Conservation (phyloP, 768 basidiomycete genomes). For the Russula vinacea region DNA sequence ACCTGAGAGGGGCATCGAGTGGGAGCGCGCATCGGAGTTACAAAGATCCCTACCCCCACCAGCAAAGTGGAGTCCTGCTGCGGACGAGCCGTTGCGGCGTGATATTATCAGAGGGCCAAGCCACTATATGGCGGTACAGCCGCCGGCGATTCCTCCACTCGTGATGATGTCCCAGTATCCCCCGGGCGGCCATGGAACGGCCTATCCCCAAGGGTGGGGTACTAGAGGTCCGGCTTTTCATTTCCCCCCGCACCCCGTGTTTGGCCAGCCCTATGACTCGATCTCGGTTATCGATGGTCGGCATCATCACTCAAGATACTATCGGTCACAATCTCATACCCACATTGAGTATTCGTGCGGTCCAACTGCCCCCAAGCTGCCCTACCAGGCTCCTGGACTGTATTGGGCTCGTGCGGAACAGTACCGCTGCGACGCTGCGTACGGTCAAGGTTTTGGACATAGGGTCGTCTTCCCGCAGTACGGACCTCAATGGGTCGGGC, state of each 20-base stretch:
- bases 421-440: slow-evolving; percentile 41
- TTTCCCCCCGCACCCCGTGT: slow-evolving; percentile 6
- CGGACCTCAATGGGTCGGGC: slow-evolving; percentile 51
- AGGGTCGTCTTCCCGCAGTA: slow-evolving; percentile 43
- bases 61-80: slow-evolving; percentile 77
- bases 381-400: slow-evolving; percentile 25
- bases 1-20: slow-evolving; percentile 15
- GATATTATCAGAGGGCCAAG: slow-evolving; percentile 50
- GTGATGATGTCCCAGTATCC: slow-evolving; percentile 33
- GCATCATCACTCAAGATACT: slow-evolving; percentile 9
- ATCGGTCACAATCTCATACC: slow-evolving; percentile 26
- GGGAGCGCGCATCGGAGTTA: slow-evolving; percentile 30
- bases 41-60: slow-evolving; percentile 59
- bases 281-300: slow-evolving; percentile 18
- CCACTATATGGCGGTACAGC: slow-evolving; percentile 64
- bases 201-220: slow-evolving; percentile 22
- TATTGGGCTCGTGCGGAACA: slow-evolving; percentile 31
- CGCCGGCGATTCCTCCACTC: slow-evolving; percentile 43
- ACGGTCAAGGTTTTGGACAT: slow-evolving; percentile 45
- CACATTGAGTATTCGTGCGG: slow-evolving; percentile 28
- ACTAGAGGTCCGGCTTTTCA: slow-evolving; percentile 18
- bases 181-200: slow-evolving; percentile 31
- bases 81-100: slow-evolving; percentile 69
- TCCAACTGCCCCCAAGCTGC: slow-evolving; percentile 20
- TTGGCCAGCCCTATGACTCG: slow-evolving; percentile 24